Evolutionary conservation across 1,284 basidiomycete species (phyloP).

Genomic region (Xerocomus amazonicus): DNA sequence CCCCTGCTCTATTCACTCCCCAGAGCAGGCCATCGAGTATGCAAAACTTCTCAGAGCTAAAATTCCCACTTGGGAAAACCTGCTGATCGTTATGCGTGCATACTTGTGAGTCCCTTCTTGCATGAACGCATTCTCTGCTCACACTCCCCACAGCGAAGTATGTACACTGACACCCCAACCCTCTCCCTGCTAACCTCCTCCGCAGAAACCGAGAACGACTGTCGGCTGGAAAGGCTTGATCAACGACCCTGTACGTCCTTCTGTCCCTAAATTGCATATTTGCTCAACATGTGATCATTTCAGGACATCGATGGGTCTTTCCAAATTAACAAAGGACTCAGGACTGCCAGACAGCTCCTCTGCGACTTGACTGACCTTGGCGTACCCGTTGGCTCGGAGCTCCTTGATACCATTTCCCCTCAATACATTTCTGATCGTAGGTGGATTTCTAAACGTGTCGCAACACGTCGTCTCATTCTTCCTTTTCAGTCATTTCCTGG

Average conservation of each 20-base stretch:
- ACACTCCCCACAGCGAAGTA: slow-evolving; percentile 45
- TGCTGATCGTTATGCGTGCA: slow-evolving; percentile 92
- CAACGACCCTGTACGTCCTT: slow-evolving; percentile 62
- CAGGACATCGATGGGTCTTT: slow-evolving; percentile 86
- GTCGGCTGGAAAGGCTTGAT: slow-evolving; percentile 89
- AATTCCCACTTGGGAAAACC: slow-evolving; percentile 67
- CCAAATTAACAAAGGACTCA: slow-evolving; percentile 96
- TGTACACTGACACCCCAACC: neutral
- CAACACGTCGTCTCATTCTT: neutral
- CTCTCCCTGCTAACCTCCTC: slow-evolving; percentile 4
- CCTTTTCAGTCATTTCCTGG: slow-evolving; percentile 76
- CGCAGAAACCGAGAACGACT: slow-evolving; percentile 82
- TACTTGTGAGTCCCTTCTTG: slow-evolving; percentile 70
- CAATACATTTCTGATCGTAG: slow-evolving; percentile 73
- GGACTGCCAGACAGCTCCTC: slow-evolving; percentile 83
- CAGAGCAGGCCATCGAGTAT: slow-evolving; percentile 89
- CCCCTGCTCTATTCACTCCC: slow-evolving; percentile 93
- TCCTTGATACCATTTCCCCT: slow-evolving; percentile 92
- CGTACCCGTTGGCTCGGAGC: slow-evolving; percentile 91
- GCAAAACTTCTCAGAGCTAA: slow-evolving; percentile 73
- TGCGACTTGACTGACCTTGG: slow-evolving; percentile 87
- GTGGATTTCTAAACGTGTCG: slow-evolving; percentile 18
- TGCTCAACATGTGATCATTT: neutral
- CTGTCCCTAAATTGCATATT: rapidly evolving
- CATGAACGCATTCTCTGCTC: slow-evolving; percentile 3